Percentiles rank a stretch among this genome's conserved stretches.
Conservation (phyloP, 805 yeast genomes). For the Suhomyces vadensis region DNA sequence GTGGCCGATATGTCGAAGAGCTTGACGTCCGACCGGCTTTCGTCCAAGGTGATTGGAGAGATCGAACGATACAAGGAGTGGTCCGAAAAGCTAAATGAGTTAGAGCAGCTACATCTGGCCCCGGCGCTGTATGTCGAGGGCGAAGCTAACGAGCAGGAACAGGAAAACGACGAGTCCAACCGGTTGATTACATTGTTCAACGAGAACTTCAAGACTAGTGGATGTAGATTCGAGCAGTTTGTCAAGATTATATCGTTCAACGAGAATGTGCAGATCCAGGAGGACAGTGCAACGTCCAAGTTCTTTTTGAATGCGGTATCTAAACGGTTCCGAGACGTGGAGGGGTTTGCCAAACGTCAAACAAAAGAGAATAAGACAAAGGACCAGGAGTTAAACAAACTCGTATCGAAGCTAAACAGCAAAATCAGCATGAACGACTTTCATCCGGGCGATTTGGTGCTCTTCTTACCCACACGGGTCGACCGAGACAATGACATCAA, state of each 20-base stretch:
- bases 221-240: conserved; percentile 18
- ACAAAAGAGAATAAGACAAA: conserved; percentile 67
- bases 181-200: conserved; percentile 19
- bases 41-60: conserved; percentile 43
- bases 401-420: conserved; percentile 37
- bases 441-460: conserved; percentile 70
- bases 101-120: neutral
- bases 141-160: conserved; percentile 9
- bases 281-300: conserved; percentile 20
- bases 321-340: conserved; percentile 83
- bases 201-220: conserved; percentile 17
- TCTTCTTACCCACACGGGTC: conserved; percentile 78
- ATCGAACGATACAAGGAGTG: conserved; percentile 46
- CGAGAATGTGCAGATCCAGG: conserved; percentile 27
- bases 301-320: conserved; percentile 50
- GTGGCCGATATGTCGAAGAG: neutral
- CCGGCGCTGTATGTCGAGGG: neutral
- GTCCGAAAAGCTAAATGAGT: conserved; percentile 20
- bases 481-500: conserved; percentile 29
- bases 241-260: conserved; percentile 27
- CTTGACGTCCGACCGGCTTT: conserved; percentile 27
- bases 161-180: conserved; percentile 14
- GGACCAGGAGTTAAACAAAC: conserved; percentile 45
- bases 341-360: conserved; percentile 79
- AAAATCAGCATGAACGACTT: conserved; percentile 71